Evolutionary conservation across 441 rosid genomes (phyloP), one percentile per base, ranked within the genome.

Genomic region (Syzygium syzygioides): DNA sequence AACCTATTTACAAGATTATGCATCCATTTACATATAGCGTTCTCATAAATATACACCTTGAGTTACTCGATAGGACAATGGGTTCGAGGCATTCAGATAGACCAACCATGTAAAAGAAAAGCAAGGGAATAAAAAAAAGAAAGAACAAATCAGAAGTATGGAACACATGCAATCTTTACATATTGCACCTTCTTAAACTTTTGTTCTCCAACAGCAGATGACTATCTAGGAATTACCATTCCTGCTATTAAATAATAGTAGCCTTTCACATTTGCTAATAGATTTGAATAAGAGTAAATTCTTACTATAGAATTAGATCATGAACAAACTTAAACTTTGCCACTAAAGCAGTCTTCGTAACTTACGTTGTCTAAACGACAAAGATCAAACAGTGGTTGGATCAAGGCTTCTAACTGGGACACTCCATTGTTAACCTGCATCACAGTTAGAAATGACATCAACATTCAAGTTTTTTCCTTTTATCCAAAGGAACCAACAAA

Each of bases 311-410:
- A 32, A 57, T 57, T 11, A 85, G 26, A 53, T 53, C 48, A 85
- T 11, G n/a, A 30, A 8, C 48, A 2, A 56, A 80, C 7, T 34
- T 80, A 48, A 56, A 59, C 62, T 32, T 48, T 64, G 54, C 50
- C 32, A 37, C 52, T 25, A 76, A 86, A 37, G 76, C 55, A 30
- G 11, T 41, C 13, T 86, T 26, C 62, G 55, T 55, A 90, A 92
- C 98, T 92, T 92, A 97, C 99, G 93, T 96, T 96, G 87, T 91
- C 93, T 79, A 88, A 91, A 48, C 88, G 48, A 87, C 98, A 98
- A 60, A 96, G 97, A 92, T 93, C 95, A 90, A 96, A 89, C 79
- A 98, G 92, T 20, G 99, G 94, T 91, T 91, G 93, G 90, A 96
- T 90, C 89, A 98, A 91, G 87, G 94, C 94, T 92, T 96, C 96